Conservation (phyloP, 768 basidiomycete genomes). For the Boletus speciosus region DNA sequence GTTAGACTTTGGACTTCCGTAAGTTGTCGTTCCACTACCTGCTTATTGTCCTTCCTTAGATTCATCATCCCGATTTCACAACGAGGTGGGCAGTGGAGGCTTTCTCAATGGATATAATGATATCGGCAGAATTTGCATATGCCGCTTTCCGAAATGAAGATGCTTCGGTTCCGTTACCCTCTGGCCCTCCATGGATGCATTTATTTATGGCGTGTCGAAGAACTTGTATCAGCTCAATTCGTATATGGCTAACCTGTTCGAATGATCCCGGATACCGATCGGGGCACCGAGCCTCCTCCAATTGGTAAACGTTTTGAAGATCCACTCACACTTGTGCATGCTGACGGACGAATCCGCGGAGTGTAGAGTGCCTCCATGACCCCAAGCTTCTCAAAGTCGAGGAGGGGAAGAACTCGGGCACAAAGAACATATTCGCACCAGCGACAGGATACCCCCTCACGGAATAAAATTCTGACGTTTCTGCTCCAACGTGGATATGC, state of each 20-base stretch:
- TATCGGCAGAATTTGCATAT: conserved; percentile 2
- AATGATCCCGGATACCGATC: background rate
- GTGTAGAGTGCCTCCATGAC: background rate
- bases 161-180: background rate
- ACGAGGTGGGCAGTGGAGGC: background rate
- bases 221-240: background rate
- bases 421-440: background rate
- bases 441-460: background rate
- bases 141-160: conserved; percentile 17
- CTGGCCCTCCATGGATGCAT: background rate
- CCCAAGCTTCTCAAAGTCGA: background rate
- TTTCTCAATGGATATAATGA: background rate
- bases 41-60: background rate
- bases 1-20: background rate
- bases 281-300: background rate
- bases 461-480: background rate
- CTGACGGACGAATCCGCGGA: background rate
- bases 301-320: background rate
- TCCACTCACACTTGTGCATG: background rate
- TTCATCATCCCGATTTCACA: background rate
- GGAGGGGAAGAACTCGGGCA: background rate
- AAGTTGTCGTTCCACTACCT: background rate
- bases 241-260: background rate
- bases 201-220: background rate
- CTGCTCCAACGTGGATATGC: background rate